Evolutionary conservation across 805 yeast species (phyloP).

Genomic region (Starmera quercuum): DNA sequence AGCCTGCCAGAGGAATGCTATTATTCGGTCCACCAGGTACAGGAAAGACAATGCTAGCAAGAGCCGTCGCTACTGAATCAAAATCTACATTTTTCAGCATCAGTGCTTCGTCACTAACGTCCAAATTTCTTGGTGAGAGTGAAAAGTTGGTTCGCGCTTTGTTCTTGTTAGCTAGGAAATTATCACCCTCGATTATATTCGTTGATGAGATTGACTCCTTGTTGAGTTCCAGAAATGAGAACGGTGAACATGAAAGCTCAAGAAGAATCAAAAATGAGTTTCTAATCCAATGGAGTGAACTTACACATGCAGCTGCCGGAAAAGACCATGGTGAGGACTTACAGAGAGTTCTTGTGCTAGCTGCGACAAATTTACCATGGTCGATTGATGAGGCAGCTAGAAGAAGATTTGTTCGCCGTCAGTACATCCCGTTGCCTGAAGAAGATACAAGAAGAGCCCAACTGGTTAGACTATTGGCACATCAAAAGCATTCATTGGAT

Average conservation of each 20-base stretch:
- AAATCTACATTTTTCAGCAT: conserved; percentile 90
- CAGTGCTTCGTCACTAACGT: conserved; percentile 83
- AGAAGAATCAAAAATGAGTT: conserved; percentile 91
- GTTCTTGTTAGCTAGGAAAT: conserved; percentile 73
- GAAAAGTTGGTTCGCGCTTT: conserved; percentile 89
- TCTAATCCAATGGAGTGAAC: conserved; percentile 89
- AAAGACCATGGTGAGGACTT: conserved; percentile 31
- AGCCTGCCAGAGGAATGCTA: conserved; percentile 94
- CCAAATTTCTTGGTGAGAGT: conserved; percentile 76
- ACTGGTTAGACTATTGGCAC: conserved; percentile 55
- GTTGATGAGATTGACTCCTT: conserved; percentile 95
- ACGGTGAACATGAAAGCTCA: conserved; percentile 79
- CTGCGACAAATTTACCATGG: conserved; percentile 97
- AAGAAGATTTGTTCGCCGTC: conserved; percentile 85
- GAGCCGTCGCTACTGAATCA: conserved; percentile 96
- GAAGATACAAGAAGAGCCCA: conserved; percentile 73
- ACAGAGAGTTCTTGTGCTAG: conserved; percentile 73
- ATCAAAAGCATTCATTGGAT: conserved; percentile 60
- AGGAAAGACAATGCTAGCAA: conserved; percentile 95
- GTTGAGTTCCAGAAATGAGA: conserved; percentile 70
- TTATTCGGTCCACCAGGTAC: conserved; percentile 98
- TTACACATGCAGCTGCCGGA: conserved; percentile 77
- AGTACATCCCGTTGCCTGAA: conserved; percentile 93
- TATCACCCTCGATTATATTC: conserved; percentile 91
- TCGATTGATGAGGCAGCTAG: conserved; percentile 96